Conservation (phyloP, 2,329 filamentous ascomycete species). For the Fusarium azukiicola region DNA sequence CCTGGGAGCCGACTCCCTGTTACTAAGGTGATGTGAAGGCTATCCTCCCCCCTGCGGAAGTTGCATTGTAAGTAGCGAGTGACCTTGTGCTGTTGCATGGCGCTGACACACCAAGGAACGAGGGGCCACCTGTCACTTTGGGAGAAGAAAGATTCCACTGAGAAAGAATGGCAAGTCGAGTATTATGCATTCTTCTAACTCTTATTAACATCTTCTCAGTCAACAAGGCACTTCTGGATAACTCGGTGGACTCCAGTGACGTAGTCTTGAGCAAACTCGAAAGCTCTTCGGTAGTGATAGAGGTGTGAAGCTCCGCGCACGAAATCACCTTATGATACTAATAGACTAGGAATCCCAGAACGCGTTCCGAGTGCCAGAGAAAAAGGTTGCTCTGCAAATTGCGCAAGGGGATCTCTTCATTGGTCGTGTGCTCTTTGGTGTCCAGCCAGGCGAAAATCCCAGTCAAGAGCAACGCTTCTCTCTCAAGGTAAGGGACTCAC, state of each 20-base stretch:
- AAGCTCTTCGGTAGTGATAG: accelerated
- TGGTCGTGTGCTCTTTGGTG: constrained; percentile 38
- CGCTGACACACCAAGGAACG: constrained; percentile 35
- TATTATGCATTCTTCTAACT: background rate
- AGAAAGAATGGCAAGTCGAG: constrained; percentile 43
- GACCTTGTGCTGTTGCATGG: background rate
- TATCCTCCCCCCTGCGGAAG: constrained; percentile 46
- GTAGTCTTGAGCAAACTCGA: background rate
- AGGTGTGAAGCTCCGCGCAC: background rate
- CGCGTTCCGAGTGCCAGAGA: background rate
- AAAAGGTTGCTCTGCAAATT: background rate
- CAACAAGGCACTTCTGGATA: constrained; percentile 22
- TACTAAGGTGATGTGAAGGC: constrained; percentile 26
- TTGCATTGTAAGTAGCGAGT: constrained; percentile 35
- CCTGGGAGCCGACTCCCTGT: background rate
- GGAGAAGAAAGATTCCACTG: constrained; percentile 43
- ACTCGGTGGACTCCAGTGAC: accelerated
- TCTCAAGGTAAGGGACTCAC: constrained; percentile 35
- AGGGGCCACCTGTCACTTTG: constrained; percentile 38
- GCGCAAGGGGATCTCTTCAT: constrained; percentile 33
- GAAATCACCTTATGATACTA: accelerated
- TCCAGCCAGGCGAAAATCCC: background rate
- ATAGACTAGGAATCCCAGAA: background rate
- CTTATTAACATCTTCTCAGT: constrained; percentile 23
- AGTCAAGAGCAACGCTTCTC: constrained; percentile 34